phyloP scores from a whole-genome alignment of 345 rosid genomes.

The Lepidium sativum region DNA sequence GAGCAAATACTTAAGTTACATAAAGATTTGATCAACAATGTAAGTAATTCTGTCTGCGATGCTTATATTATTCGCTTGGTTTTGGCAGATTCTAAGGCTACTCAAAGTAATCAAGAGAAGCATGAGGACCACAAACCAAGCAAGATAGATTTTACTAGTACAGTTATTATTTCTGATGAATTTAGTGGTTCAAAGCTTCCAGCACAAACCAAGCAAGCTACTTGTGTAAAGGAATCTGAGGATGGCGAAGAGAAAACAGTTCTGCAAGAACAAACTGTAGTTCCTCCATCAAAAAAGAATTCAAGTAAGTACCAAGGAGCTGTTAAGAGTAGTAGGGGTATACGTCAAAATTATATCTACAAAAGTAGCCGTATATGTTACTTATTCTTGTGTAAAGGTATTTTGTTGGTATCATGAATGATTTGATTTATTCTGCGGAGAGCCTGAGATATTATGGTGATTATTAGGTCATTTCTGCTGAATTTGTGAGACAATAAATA shows the following conservation, averaged over 20 bases:
- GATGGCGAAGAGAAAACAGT: conserved; percentile 22
- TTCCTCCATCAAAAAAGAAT: background rate
- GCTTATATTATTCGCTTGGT: background rate
- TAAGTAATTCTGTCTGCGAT: background rate
- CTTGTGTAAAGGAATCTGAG: conserved; percentile 21
- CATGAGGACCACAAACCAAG: conserved; percentile 25
- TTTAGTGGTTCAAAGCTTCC: conserved; percentile 49
- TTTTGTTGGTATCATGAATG: background rate
- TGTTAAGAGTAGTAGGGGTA: conserved; percentile 2
- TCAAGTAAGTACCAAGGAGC: conserved; percentile 20
- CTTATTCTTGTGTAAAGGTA: conserved; percentile 5
- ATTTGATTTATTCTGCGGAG: background rate
- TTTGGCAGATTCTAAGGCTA: conserved; percentile 43
- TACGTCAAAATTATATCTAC: background rate
- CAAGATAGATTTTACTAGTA: conserved; percentile 55
- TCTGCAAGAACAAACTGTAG: conserved; percentile 1
- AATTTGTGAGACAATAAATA: background rate
- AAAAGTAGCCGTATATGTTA: background rate
- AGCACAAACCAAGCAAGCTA: conserved; percentile 19
- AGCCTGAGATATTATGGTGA: conserved; percentile 1
- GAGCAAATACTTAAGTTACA: background rate
- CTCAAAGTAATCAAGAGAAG: conserved; percentile 21
- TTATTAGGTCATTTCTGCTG: background rate
- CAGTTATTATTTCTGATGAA: conserved; percentile 49
- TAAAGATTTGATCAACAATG: background rate